phyloP scores from a whole-genome alignment of 805 yeast genomes.

The Candida xyloterini region DNA sequence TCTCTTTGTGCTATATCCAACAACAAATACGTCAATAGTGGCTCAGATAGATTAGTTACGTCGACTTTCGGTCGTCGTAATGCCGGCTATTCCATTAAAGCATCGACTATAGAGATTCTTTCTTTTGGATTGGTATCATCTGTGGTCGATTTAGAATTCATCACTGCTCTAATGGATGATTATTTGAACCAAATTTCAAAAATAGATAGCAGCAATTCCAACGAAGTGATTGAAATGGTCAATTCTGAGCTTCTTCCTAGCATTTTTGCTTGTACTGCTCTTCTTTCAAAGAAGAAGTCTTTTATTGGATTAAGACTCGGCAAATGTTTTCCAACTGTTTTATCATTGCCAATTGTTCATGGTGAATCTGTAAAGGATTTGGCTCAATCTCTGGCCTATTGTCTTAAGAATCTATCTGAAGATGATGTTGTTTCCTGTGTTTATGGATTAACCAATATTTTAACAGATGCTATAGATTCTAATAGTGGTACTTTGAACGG shows the following conservation, averaged over 20 bases:
- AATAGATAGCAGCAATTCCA: slow-evolving; percentile 37
- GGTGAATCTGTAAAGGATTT: slow-evolving; percentile 47
- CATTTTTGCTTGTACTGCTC: slow-evolving; percentile 36
- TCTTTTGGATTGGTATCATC: slow-evolving; percentile 52
- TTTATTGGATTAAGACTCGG: slow-evolving; percentile 37
- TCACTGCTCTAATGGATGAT: slow-evolving; percentile 45
- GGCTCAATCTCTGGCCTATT: slow-evolving; percentile 59
- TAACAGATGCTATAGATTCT: slow-evolving; percentile 39
- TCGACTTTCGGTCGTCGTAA: slow-evolving; percentile 28
- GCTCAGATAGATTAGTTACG: slow-evolving; percentile 25
- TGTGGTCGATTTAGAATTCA: slow-evolving; percentile 40
- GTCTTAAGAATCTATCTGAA: slow-evolving; percentile 66
- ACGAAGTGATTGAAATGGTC: slow-evolving; percentile 49
- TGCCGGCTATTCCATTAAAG: slow-evolving; percentile 22
- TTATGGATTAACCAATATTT: slow-evolving; percentile 74
- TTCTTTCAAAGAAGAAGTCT: slow-evolving; percentile 36
- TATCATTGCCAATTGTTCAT: slow-evolving; percentile 53
- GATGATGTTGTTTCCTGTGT: slow-evolving; percentile 82
- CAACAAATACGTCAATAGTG: slow-evolving; percentile 22
- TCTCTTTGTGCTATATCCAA: slow-evolving; percentile 19
- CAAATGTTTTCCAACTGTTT: slow-evolving; percentile 44
- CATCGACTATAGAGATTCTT: slow-evolving; percentile 53
- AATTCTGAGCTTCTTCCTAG: slow-evolving; percentile 44
- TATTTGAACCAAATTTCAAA: slow-evolving; percentile 38
- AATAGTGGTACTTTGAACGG: slow-evolving; percentile 14